A percentile compares a stretch with the other conserved stretches of the same genome.
These are phyloP conservation scores for Dendrostoma leiphaemia DNA, from an alignment of 2,329 filamentous ascomycete genomes.

Conservation along the genomic window DNA sequence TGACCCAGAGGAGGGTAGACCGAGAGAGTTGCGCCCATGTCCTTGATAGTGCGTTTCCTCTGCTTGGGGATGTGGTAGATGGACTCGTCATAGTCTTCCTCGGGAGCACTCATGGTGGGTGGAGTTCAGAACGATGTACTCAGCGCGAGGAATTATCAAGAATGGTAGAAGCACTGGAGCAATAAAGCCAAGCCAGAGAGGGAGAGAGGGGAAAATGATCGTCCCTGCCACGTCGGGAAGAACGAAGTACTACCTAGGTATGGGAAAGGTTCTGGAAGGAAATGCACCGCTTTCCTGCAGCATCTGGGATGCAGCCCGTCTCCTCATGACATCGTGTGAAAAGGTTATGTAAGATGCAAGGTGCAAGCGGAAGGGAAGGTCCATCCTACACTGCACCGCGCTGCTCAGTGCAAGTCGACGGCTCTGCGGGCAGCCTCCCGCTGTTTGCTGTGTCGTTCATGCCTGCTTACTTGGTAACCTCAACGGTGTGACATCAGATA, in stretches of 20 bases:
- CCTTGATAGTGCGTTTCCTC: conserved; percentile 29
- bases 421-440: background rate
- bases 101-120: conserved; percentile 21
- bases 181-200: no score
- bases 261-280: no score
- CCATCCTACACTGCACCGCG: no score
- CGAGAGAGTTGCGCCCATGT: conserved; percentile 39
- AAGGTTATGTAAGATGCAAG: background rate
- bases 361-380: no score
- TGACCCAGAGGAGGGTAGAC: conserved; percentile 74
- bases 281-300: background rate
- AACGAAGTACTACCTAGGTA: no score
- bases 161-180: no score
- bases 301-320: background rate
- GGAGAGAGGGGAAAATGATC: background rate
- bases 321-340: background rate
- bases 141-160: no score
- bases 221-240: background rate
- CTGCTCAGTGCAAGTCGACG: no score
- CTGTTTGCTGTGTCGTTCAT: no score
- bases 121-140: no score
- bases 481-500: background rate
- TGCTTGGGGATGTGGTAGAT: conserved; percentile 38
- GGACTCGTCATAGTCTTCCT: conserved; percentile 35
- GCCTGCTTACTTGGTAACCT: no score